phyloP scores from a whole-genome alignment of 2,329 filamentous ascomycete species.

The Neocatenulostroma microsporum region DNA sequence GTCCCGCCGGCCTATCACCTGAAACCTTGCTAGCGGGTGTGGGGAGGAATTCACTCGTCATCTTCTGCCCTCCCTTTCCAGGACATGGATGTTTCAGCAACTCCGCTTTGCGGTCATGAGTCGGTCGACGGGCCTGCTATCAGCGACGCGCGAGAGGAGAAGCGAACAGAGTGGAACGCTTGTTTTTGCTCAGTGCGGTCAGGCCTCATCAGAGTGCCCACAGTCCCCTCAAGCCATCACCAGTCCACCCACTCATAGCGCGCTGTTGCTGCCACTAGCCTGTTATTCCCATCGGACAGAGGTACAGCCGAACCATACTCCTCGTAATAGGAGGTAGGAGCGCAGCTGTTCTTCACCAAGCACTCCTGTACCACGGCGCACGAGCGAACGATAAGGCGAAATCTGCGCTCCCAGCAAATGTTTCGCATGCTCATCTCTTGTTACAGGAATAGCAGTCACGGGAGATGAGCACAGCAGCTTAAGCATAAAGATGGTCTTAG shows the following conservation, averaged over 20 bases:
- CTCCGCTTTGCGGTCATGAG: not conserved
- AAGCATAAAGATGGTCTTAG: not conserved
- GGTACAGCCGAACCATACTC: not conserved
- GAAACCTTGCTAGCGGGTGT: too few species aligned
- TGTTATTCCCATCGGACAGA: not conserved
- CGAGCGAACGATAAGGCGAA: too few species aligned
- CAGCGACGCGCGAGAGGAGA: not conserved
- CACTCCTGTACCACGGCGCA: not conserved
- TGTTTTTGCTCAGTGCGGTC: not conserved
- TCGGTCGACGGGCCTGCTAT: not conserved
- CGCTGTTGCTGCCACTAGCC: not conserved
- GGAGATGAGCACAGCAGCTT: not conserved
- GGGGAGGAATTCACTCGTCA: not conserved
- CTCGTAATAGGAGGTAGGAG: not conserved
- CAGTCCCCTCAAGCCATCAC: not conserved
- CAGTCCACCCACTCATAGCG: not conserved
- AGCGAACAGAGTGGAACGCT: not conserved
- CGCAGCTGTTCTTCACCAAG: not conserved
- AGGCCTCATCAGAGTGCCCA: not conserved
- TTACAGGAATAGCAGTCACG: not conserved
- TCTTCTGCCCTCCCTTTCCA: not conserved
- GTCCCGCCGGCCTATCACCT: too few species aligned
- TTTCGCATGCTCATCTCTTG: not conserved
- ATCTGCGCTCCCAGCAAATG: not conserved
- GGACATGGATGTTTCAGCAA: not conserved